Evolutionary conservation across 2,329 filamentous ascomycete species (phyloP).

Genomic region (Capronia americana): DNA sequence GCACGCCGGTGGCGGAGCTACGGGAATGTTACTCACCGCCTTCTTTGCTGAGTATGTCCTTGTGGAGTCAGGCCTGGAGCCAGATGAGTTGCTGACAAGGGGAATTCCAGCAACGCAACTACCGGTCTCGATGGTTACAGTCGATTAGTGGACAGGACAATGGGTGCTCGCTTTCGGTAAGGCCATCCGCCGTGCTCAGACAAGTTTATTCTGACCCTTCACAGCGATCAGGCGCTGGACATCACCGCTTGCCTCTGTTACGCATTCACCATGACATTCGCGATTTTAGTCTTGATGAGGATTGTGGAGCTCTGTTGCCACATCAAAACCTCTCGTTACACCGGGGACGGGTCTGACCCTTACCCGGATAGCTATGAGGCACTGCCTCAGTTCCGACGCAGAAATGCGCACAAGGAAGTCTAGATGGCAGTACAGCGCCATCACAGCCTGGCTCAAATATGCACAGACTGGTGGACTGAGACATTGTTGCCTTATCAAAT

Average conservation of each 20-base stretch:
- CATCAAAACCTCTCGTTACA: neutral
- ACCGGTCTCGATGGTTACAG: conserved; percentile 18
- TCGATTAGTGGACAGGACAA: conserved; percentile 12
- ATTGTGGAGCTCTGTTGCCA: conserved; percentile 2
- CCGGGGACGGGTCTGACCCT: conserved; percentile 5
- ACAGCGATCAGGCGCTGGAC: conserved; percentile 17
- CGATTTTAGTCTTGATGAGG: conserved; percentile 6
- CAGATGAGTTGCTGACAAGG: neutral
- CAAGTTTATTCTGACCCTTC: conserved; percentile 1
- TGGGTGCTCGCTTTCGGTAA: conserved; percentile 19
- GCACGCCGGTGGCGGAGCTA: conserved; percentile 14
- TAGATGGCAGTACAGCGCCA: conserved; percentile 49
- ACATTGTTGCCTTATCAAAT: neutral
- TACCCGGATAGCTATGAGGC: conserved; percentile 18
- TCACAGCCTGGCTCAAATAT: neutral
- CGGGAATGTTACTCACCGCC: conserved; percentile 17
- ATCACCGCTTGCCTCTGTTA: conserved; percentile 17
- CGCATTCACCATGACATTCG: conserved; percentile 17
- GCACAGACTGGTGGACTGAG: neutral
- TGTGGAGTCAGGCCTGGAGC: neutral
- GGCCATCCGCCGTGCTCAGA: neutral
- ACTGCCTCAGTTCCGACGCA: conserved; percentile 11
- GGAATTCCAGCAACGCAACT: conserved; percentile 3
- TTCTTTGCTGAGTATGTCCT: conserved; percentile 15
- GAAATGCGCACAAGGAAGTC: neutral